Percentiles rank a stretch among this genome's conserved stretches.
phyloP scores from a whole-genome alignment of 495 filamentous ascomycete species.

The Aspergillus hancockii region DNA sequence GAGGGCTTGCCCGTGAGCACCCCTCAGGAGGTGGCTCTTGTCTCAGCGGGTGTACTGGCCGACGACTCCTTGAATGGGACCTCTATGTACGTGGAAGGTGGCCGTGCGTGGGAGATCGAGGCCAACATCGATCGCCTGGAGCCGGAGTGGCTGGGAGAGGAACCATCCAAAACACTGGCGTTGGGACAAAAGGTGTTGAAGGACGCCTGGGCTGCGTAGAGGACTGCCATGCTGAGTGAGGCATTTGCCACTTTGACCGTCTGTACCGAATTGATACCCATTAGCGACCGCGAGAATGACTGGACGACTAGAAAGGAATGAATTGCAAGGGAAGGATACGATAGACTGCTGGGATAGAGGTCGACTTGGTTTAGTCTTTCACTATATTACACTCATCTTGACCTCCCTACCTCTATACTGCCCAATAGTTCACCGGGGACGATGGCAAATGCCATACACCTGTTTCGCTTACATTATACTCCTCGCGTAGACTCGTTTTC shows the following conservation, averaged over 20 bases:
- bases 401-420: no score
- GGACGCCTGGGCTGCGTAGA: constrained; percentile 20
- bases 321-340: neutral
- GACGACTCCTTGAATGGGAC: constrained; percentile 42
- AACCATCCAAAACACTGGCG: constrained; percentile 35
- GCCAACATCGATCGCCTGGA: constrained; percentile 43
- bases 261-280: neutral
- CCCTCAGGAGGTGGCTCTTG: constrained; percentile 41
- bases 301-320: neutral
- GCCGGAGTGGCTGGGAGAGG: constrained; percentile 46
- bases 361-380: neutral
- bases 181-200: constrained; percentile 35
- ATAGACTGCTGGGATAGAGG: neutral
- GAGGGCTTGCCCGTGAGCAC: constrained; percentile 48
- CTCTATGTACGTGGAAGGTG: constrained; percentile 50
- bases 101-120: constrained; percentile 51
- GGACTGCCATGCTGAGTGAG: neutral
- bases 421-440: no score
- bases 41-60: constrained; percentile 41
- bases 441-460: no score
- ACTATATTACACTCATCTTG: no score
- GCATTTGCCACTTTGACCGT: neutral
- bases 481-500: neutral
- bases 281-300: constrained; percentile 1
- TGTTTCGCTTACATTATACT: neutral